Evolutionary conservation across 805 yeast species (phyloP).

Genomic region (Ogataea henricii): DNA sequence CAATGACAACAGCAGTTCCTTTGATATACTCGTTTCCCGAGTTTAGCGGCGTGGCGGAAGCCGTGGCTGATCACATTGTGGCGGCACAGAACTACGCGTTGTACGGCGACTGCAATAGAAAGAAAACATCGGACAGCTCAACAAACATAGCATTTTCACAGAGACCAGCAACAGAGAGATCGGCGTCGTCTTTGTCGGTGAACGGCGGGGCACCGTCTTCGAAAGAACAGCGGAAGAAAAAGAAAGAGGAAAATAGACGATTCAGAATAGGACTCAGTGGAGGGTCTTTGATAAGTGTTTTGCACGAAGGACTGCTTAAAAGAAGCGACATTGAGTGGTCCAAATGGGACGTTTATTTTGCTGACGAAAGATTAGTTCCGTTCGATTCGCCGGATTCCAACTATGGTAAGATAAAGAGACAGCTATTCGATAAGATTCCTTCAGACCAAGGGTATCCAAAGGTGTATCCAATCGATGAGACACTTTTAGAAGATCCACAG

Average conservation of each 20-base stretch:
- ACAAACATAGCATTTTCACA: slow-evolving; percentile 1
- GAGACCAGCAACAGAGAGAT: slow-evolving; percentile 11
- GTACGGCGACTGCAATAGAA: slow-evolving; percentile 33
- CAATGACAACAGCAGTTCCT: slow-evolving; percentile 92
- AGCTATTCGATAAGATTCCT: slow-evolving; percentile 71
- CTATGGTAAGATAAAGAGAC: slow-evolving; percentile 84
- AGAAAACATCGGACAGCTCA: slow-evolving; percentile 10
- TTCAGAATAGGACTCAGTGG: slow-evolving; percentile 93
- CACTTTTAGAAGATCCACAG: slow-evolving; percentile 73
- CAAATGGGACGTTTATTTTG: slow-evolving; percentile 94
- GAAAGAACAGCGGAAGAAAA: slow-evolving; percentile 42
- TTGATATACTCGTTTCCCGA: slow-evolving; percentile 91
- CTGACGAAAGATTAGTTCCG: slow-evolving; percentile 94
- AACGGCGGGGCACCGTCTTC: slow-evolving; percentile 20
- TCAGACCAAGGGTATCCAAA: slow-evolving; percentile 57
- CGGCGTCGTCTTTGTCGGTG: slow-evolving; percentile 15
- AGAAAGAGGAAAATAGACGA: slow-evolving; percentile 62
- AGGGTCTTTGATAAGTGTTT: slow-evolving; percentile 85
- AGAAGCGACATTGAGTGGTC: slow-evolving; percentile 79
- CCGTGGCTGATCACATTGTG: slow-evolving; percentile 93
- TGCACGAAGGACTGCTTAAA: slow-evolving; percentile 80
- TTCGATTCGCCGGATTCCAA: slow-evolving; percentile 81
- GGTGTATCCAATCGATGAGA: slow-evolving; percentile 81
- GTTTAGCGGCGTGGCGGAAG: slow-evolving; percentile 88
- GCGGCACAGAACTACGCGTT: slow-evolving; percentile 81